These are phyloP conservation scores for Symbiodinium natans DNA, from an alignment of 73 alveolate species.

Conservation along the genomic window DNA sequence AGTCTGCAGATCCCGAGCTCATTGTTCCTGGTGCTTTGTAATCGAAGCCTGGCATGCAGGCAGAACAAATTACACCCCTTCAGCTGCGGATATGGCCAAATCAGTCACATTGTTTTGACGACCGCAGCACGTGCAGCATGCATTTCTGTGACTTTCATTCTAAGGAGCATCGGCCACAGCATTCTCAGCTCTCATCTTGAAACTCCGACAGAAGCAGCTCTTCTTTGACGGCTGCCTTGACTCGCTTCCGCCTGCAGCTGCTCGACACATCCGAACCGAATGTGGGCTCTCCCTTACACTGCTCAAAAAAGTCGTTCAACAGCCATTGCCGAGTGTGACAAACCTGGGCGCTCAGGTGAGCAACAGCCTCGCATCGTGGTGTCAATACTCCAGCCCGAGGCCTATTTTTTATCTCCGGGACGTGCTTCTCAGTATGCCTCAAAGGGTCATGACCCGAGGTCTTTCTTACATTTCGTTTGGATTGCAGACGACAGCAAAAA, in stretches of 20 bases:
- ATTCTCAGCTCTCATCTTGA: constrained; percentile 26
- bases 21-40: constrained; percentile 57
- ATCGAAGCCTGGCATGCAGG: constrained; percentile 62
- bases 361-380: constrained; percentile 86
- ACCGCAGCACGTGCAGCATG: neutral
- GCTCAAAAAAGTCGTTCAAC: neutral
- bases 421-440: neutral
- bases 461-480: constrained; percentile 73
- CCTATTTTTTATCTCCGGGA: neutral
- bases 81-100: neutral
- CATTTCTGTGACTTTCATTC: neutral
- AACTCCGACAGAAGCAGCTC: constrained; percentile 8
- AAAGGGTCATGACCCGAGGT: constrained; percentile 12
- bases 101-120: neutral
- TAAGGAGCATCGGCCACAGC: constrained; percentile 7
- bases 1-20: constrained; percentile 26
- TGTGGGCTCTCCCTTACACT: neutral
- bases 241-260: constrained; percentile 41
- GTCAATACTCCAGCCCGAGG: constrained; percentile 32
- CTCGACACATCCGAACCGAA: neutral
- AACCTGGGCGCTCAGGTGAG: constrained; percentile 26
- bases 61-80: too few species aligned
- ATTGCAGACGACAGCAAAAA: constrained; percentile 75
- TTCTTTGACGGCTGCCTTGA: constrained; percentile 42
- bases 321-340: too few species aligned